A percentile compares a stretch with the other conserved stretches of the same genome.
These are phyloP conservation scores for Yamadazyma membranifaciens DNA, from an alignment of 1,139 yeast species.

Conservation along the genomic window DNA sequence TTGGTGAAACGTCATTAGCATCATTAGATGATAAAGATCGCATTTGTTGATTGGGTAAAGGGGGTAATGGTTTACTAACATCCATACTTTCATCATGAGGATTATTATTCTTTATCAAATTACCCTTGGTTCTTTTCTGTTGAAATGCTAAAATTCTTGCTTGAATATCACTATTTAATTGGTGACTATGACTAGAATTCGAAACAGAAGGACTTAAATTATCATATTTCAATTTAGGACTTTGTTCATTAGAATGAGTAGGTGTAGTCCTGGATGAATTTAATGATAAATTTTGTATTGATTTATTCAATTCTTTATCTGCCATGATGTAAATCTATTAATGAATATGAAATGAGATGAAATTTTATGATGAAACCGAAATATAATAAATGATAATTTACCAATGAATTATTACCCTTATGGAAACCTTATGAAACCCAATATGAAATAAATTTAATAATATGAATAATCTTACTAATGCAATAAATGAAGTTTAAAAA, in stretches of 20 bases:
- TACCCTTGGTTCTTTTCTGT: constrained; percentile 50
- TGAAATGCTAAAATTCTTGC: constrained; percentile 76
- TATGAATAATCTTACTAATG: too few species aligned
- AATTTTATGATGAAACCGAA: too few species aligned
- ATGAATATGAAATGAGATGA: background rate
- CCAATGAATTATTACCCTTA: too few species aligned
- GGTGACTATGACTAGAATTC: constrained; percentile 13
- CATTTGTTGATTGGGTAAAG: constrained; percentile 15
- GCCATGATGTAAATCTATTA: constrained; percentile 4
- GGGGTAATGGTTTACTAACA: constrained; percentile 12
- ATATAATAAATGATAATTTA: too few species aligned
- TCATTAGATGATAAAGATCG: constrained; percentile 17
- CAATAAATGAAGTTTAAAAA: too few species aligned
- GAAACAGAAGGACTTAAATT: constrained; percentile 7
- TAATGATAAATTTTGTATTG: constrained; percentile 4
- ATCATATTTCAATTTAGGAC: constrained; percentile 10
- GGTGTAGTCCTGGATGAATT: background rate
- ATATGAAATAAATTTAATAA: too few species aligned
- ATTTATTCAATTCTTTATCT: constrained; percentile 3
- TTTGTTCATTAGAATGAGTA: constrained; percentile 4
- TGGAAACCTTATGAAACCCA: too few species aligned
- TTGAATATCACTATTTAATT: constrained; percentile 63
- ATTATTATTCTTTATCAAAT: background rate
- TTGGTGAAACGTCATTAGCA: constrained; percentile 7
- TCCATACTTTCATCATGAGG: constrained; percentile 1